phyloP scores from a whole-genome alignment of 768 basidiomycete genomes.

The Phanerochaete carnosa region DNA sequence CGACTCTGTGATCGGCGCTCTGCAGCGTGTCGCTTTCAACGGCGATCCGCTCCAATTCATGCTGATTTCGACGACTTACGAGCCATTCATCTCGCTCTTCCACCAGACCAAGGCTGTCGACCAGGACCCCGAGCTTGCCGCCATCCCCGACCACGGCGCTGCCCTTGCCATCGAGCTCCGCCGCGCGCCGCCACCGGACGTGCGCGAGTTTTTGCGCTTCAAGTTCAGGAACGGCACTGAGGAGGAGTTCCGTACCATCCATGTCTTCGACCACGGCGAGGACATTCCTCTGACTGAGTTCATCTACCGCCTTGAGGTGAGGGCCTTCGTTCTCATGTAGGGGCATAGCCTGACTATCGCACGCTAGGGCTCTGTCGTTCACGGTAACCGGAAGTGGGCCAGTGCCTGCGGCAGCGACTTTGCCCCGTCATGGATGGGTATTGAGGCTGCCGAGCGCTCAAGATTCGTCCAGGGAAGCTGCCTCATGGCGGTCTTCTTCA shows the following conservation, averaged over 20 bases:
- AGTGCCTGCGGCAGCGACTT: constrained; percentile 32
- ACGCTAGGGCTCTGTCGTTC: constrained; percentile 41
- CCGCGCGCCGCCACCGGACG: constrained; percentile 69
- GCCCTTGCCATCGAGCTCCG: constrained; percentile 78
- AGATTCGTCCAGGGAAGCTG: constrained; percentile 28
- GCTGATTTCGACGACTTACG: constrained; percentile 80
- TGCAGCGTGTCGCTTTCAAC: constrained; percentile 77
- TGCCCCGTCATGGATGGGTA: neutral
- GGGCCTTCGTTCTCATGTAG: constrained; percentile 6
- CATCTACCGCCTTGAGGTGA: constrained; percentile 77
- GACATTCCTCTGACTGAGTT: constrained; percentile 85
- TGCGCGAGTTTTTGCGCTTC: constrained; percentile 80
- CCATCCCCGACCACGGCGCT: constrained; percentile 68
- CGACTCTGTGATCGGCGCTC: constrained; percentile 63
- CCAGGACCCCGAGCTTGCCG: constrained; percentile 54
- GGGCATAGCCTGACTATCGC: neutral
- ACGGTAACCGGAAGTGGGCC: constrained; percentile 43
- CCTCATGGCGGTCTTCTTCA: constrained; percentile 34
- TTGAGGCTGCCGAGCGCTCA: constrained; percentile 10
- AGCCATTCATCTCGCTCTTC: constrained; percentile 89
- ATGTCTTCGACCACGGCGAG: constrained; percentile 69
- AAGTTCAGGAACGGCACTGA: constrained; percentile 82
- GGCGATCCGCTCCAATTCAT: constrained; percentile 78
- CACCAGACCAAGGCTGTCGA: constrained; percentile 64
- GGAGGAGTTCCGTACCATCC: constrained; percentile 59